These are phyloP conservation scores for Macrophomina pseudophaseolina DNA, from an alignment of 2,329 filamentous ascomycete genomes.

Conservation along the genomic window DNA sequence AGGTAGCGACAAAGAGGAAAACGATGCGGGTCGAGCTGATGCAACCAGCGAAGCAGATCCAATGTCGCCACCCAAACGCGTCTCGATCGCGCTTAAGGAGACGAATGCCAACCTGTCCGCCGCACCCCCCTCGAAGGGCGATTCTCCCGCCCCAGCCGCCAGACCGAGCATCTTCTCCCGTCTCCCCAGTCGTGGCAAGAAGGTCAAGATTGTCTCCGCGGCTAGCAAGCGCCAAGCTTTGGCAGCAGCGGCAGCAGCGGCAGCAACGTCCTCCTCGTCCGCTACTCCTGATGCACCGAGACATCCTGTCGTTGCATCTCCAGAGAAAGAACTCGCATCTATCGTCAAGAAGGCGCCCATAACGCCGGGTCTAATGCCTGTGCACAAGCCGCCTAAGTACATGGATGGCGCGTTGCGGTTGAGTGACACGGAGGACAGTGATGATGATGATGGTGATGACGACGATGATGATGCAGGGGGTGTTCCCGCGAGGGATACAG, in stretches of 20 bases:
- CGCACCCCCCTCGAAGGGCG: neutral
- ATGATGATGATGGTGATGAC: neutral
- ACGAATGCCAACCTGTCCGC: neutral
- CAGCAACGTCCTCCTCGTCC: neutral
- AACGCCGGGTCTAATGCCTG: conserved; percentile 29
- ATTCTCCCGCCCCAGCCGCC: conserved; percentile 29
- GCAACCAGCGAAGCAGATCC: conserved; percentile 1
- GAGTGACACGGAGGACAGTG: conserved; percentile 30
- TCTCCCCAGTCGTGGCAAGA: conserved; percentile 35
- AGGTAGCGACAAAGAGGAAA: conserved; percentile 9
- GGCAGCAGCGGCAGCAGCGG: neutral
- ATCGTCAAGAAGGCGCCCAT: neutral
- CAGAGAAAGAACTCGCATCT: conserved; percentile 24
- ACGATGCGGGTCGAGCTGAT: neutral
- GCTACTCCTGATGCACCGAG: conserved; percentile 26
- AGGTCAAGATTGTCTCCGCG: conserved; percentile 41
- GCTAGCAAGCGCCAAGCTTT: neutral
- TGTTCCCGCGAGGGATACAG: conserved; percentile 36
- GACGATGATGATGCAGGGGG: conserved; percentile 32
- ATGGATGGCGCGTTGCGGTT: conserved; percentile 32
- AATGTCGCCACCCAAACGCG: neutral
- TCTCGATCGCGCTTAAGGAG: neutral
- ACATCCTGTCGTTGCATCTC: conserved; percentile 27
- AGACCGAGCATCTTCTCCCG: conserved; percentile 11
- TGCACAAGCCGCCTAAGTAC: conserved; percentile 28